Evolutionary conservation across 495 filamentous ascomycete genomes (phyloP).

Genomic region (Penicillium mononematosum): DNA sequence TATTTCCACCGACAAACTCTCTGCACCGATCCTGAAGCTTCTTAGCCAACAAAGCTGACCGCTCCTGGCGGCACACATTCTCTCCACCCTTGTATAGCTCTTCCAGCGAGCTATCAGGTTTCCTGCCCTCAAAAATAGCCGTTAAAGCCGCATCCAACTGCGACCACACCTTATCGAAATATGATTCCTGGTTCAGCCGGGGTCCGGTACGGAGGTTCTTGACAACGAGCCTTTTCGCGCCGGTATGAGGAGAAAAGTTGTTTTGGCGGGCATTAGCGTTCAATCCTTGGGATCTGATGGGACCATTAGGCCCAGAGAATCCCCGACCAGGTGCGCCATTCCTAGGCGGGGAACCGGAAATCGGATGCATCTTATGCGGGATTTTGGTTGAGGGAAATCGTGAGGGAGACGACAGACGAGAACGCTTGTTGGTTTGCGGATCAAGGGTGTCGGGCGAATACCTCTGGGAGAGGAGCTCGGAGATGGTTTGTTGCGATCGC

Average conservation of each 20-base stretch:
- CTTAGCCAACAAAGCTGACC: constrained; percentile 61
- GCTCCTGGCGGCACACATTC: constrained; percentile 77
- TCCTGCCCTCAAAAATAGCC: constrained; percentile 64
- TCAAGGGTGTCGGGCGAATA: constrained; percentile 17
- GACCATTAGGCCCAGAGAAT: constrained; percentile 17
- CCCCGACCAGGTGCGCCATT: constrained; percentile 31
- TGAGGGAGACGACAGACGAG: constrained; percentile 39
- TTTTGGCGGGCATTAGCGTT: constrained; percentile 31
- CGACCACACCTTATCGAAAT: constrained; percentile 68
- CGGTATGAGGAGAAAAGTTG: constrained; percentile 48
- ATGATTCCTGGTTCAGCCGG: constrained; percentile 60
- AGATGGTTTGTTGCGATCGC: constrained; percentile 49
- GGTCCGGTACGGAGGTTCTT: constrained; percentile 73
- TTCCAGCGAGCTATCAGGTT: constrained; percentile 69
- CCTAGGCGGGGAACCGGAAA: constrained; percentile 39
- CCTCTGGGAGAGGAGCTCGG: constrained; percentile 46
- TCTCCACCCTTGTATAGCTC: constrained; percentile 87
- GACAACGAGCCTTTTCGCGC: constrained; percentile 79
- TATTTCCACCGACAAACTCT: constrained; percentile 54
- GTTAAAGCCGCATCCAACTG: constrained; percentile 71
- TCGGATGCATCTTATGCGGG: constrained; percentile 49
- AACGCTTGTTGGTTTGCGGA: constrained; percentile 43
- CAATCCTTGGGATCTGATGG: constrained; percentile 25
- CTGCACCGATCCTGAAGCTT: constrained; percentile 63
- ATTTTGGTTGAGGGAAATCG: constrained; percentile 17